A percentile compares a stretch with the other conserved stretches of the same genome.
phyloP scores from a whole-genome alignment of 148 eudicot genomes.

The Camellia sinensis region DNA sequence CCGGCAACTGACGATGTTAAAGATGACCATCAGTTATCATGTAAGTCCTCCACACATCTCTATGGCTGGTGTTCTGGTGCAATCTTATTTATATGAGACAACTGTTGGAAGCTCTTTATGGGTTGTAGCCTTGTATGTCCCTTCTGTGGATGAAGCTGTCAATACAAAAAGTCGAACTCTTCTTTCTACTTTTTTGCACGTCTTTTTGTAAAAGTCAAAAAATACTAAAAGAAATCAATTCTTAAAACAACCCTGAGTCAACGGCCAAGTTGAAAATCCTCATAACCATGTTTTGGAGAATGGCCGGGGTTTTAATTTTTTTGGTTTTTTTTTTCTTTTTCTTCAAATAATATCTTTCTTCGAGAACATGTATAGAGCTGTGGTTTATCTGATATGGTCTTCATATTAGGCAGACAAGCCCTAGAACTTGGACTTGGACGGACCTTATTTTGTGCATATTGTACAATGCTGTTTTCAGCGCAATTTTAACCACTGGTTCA shows the following conservation, averaged over 20 bases:
- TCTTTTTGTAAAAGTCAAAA: too few species aligned
- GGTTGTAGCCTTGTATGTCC: not conserved
- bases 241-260: not conserved
- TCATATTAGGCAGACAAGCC: too few species aligned
- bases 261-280: not conserved
- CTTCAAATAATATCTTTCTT: not conserved
- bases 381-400: not conserved
- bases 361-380: not conserved
- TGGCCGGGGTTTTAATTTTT: not conserved
- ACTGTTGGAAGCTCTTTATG: not conserved
- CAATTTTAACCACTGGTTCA: too few species aligned
- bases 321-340: not conserved
- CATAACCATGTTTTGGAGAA: not conserved
- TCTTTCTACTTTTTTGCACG: too few species aligned
- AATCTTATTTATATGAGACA: not conserved
- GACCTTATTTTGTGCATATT: too few species aligned
- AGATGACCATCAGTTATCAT: slow-evolving; percentile 63
- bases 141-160: not conserved
- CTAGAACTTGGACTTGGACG: too few species aligned
- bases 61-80: not conserved
- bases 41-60: slow-evolving; percentile 41
- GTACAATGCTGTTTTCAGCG: too few species aligned
- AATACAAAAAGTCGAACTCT: too few species aligned
- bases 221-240: too few species aligned
- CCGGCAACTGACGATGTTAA: slow-evolving; percentile 78